Conservation (phyloP, 228 moss, liverwort and hornwort genomes). For the Sphagnum magellanicum region DNA sequence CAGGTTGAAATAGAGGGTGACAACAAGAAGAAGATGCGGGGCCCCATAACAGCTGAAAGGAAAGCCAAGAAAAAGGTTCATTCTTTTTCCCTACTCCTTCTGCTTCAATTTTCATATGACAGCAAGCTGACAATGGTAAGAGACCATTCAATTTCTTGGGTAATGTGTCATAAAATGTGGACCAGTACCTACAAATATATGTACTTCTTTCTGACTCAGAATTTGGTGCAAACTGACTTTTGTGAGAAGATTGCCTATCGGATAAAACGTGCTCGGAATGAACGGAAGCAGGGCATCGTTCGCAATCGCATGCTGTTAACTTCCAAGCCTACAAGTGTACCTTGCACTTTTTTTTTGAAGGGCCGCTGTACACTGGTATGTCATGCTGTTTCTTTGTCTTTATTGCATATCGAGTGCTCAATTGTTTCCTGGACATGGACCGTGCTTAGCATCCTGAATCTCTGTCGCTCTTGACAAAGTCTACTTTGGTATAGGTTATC, state of each 20-base stretch:
- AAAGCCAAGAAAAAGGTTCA: slow-evolving; percentile 49
- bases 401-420: neutral
- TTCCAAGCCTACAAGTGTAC: slow-evolving; percentile 39
- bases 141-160: too few relatives aligned
- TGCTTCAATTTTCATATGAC: too few relatives aligned
- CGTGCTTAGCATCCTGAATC: too few relatives aligned
- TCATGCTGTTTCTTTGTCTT: neutral
- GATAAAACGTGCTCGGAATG: slow-evolving; percentile 60
- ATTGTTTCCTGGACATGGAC: too few relatives aligned
- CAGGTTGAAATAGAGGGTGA: slow-evolving; percentile 50
- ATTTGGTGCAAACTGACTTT: neutral
- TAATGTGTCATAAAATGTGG: too few relatives aligned
- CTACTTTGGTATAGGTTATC: too few relatives aligned
- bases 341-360: slow-evolving; percentile 56
- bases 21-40: slow-evolving; percentile 50
- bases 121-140: too few relatives aligned
- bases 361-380: slow-evolving; percentile 61
- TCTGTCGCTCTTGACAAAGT: too few relatives aligned
- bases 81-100: neutral
- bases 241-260: slow-evolving; percentile 35
- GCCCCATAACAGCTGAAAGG: slow-evolving; percentile 55
- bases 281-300: slow-evolving; percentile 46
- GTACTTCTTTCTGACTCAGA: too few relatives aligned
- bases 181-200: too few relatives aligned
- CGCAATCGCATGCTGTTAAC: slow-evolving; percentile 34